phyloP scores from a whole-genome alignment of 2,329 filamentous ascomycete species.

The Phyllosticta citriasiana region DNA sequence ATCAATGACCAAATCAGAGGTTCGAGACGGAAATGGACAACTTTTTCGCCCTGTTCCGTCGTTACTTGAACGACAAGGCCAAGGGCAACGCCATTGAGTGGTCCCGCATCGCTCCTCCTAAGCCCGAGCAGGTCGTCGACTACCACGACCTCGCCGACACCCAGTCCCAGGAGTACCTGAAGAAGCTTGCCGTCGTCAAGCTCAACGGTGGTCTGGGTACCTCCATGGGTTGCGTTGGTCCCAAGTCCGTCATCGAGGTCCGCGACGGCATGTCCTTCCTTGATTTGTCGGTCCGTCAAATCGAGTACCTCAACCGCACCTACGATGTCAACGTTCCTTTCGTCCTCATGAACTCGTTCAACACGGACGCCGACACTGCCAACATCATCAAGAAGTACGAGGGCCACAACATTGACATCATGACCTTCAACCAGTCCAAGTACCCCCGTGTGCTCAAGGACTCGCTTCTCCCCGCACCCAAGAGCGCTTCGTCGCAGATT shows the following conservation, averaged over 20 bases:
- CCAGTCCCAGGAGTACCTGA: conserved; percentile 87
- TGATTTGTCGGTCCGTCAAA: conserved; percentile 95
- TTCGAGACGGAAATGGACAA: conserved; percentile 99
- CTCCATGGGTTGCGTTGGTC: conserved; percentile 98
- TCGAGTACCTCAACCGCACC: conserved; percentile 97
- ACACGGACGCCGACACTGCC: conserved; percentile 95
- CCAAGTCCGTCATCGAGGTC: conserved; percentile 99
- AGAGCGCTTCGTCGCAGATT: conserved; percentile 76
- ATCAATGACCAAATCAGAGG: conserved; percentile 39
- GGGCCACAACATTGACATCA: conserved; percentile 97
- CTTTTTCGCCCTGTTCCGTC: conserved; percentile 97
- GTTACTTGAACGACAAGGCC: conserved; percentile 97
- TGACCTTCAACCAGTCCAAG: conserved; percentile 99
- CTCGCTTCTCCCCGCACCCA: conserved; percentile 90
- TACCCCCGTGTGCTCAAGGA: conserved; percentile 98
- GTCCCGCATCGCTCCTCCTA: conserved; percentile 92
- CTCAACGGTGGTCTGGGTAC: conserved; percentile 98
- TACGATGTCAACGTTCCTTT: conserved; percentile 97
- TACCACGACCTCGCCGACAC: conserved; percentile 85
- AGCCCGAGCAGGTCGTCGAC: conserved; percentile 86
- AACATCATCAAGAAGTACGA: conserved; percentile 99
- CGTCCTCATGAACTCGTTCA: conserved; percentile 99
- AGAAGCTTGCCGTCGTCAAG: conserved; percentile 97
- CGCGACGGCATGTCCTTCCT: conserved; percentile 99
- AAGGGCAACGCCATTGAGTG: conserved; percentile 95